Conservation (phyloP, 352 stramenopile species). For the Globisporangium iwayamae region DNA sequence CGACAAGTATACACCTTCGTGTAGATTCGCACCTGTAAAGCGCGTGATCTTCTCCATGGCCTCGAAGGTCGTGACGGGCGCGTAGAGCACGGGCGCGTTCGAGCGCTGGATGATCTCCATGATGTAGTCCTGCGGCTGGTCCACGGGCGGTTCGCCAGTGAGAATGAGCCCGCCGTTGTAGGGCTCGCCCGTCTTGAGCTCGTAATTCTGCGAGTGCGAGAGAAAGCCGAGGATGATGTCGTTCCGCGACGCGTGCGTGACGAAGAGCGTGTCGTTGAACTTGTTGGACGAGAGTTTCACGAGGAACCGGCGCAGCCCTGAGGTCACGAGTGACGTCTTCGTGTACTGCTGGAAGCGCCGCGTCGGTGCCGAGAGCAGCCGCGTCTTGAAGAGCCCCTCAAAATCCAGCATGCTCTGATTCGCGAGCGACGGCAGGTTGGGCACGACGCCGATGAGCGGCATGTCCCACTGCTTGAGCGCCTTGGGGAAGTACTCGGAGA, state of each 20-base stretch:
- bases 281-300: conserved; percentile 72
- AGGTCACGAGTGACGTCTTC: conserved; percentile 80
- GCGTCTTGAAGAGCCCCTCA: conserved; percentile 80
- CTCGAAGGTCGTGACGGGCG: conserved; percentile 67
- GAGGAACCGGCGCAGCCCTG: conserved; percentile 79
- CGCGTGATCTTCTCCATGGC: conserved; percentile 80
- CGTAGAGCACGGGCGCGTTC: conserved; percentile 70
- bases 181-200: conserved; percentile 50
- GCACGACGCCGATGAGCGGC: conserved; percentile 82
- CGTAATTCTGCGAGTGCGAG: conserved; percentile 75
- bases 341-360: conserved; percentile 78
- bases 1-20: not conserved
- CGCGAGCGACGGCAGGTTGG: conserved; percentile 71
- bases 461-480: conserved; percentile 75
- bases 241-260: conserved; percentile 87
- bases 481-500: conserved; percentile 86
- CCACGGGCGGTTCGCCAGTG: conserved; percentile 68
- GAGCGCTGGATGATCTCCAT: conserved; percentile 69
- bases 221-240: conserved; percentile 90
- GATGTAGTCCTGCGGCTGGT: conserved; percentile 78
- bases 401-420: conserved; percentile 88
- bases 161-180: conserved; percentile 89
- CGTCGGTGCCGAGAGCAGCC: conserved; percentile 45
- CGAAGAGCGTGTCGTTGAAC: conserved; percentile 82
- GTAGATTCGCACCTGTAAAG: conserved; percentile 51